A percentile compares a stretch with the other conserved stretches of the same genome.
phyloP scores from a whole-genome alignment of 768 basidiomycete genomes.

The Holtermannia corniformis region DNA sequence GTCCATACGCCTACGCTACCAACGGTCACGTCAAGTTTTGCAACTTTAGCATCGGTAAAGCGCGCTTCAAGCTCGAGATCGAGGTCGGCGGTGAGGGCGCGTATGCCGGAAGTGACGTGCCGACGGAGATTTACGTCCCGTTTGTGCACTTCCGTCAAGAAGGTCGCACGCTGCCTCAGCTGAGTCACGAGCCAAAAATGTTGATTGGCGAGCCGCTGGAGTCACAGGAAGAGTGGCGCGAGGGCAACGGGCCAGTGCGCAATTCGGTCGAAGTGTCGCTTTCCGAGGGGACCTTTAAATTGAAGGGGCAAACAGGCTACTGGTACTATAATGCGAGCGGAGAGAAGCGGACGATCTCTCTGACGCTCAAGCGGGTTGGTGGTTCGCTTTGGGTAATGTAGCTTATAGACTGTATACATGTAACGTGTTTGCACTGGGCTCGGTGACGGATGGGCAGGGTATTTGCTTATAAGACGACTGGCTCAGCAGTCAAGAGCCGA shows the following conservation, averaged over 20 bases:
- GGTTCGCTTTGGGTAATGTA: neutral
- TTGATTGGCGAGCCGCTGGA: neutral
- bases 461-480: neutral
- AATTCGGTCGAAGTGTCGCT: constrained; percentile 19
- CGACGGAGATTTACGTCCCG: constrained; percentile 84
- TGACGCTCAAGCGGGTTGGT: constrained; percentile 8
- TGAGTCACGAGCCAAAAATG: constrained; percentile 44
- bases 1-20: constrained; percentile 73
- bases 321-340: constrained; percentile 17
- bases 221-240: neutral
- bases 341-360: constrained; percentile 7
- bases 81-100: constrained; percentile 53
- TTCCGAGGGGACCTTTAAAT: constrained; percentile 15
- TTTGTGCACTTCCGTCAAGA: constrained; percentile 83
- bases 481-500: neutral
- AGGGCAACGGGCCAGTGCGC: constrained; percentile 10
- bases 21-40: constrained; percentile 61
- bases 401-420: neutral
- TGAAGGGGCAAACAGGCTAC: constrained; percentile 19
- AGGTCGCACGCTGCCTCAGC: constrained; percentile 72
- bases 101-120: constrained; percentile 46
- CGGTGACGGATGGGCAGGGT: neutral
- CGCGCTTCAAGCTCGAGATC: constrained; percentile 60
- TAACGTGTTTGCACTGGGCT: neutral
- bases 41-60: constrained; percentile 64